Evolutionary conservation across 768 basidiomycete species (phyloP), one percentile per base, ranked within the genome.

Genomic region (Russula olivacea): DNA sequence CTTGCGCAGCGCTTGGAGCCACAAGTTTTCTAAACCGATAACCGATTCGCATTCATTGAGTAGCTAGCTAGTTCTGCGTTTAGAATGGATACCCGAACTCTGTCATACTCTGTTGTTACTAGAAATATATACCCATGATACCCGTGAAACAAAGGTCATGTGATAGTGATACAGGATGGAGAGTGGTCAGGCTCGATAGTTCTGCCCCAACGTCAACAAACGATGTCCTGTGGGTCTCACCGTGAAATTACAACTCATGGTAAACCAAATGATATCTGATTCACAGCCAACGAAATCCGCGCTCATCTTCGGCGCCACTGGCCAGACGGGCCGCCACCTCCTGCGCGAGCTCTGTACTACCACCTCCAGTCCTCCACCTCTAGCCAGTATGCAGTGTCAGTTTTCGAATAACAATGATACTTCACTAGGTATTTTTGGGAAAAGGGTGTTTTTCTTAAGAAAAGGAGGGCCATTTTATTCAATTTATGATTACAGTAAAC

Each of bases 221-320:
- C 21, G 23, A 59, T 59, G 58, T 59, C 58, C 6, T 52, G 58
- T 59, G 23, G 14, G 58, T 40, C 32, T 23, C 0, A 9, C 25
- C 23, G 3, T 5, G 30, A 19, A 14, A 28, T 9, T 6, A 3
- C 30, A 25, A 15, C 4, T 25, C 32, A 25, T 17, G 7, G 23
- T 32, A 38, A 7, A 52, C 59, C 3, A 12, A 51, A 36, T n/a
- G 41, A 36, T n/a, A 19, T n/a, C 12, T 23, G 25, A 59, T 53
- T 34, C 21, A n/a, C 32, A 47, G 59, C 52, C 11, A 3, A 3
- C 48, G 19, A 65, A 58, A 58, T 43, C 83, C 17, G 88, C 89
- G n/a, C 80, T 92, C 61, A 75, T 93, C 23, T 67, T 93, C 48
- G 91, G 91, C 21, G 85, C 84, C 1, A 91, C 90, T 1, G 91